Base-by-base conservation (phyloP, 2,329 filamentous ascomycete species). In the Aspergillus sp. region DNA sequence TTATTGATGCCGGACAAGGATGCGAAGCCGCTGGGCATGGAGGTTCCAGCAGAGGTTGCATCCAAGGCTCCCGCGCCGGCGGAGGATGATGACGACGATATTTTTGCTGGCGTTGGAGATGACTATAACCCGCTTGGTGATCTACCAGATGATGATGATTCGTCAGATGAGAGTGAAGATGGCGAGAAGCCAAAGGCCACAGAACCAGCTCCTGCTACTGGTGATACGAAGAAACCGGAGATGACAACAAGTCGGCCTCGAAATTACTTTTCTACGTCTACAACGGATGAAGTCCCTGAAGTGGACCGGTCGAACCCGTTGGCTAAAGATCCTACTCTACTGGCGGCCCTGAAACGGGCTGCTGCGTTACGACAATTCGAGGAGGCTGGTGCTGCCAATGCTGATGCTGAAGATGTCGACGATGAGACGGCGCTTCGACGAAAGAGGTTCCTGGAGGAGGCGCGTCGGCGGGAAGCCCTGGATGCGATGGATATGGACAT, bases 401-500 rank as follows among this genome's bases (percentile, higher is more conserved):
- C 72, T 12, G 79, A 83, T 62, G 82, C 57, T 7, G 65, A 61
- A 12, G 67, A 76, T 61, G 77, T 79, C 5, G 85, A 85, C 2
- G 84, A 87, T 65, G 86, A 86, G 1, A 85, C 87, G 63, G 85
- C 89, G 63, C 87, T 88, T 53, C 88, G 89, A 7, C 86, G 89
- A 55, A 89, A 87, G 74, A 89, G 86, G 65, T 90, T 97, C 80
- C 81, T 97, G 5, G 82, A 88, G 68, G 84, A 84, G 61, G 86
- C 81, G 9, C 73, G 71, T 48, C 74, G 75, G 9, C 79, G 79
- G n/a, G 78, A 88, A 58, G 89, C 91, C 67, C 86, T 93, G 51
- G 94, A 98, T 73, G 87, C 92, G 51, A 88, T 94, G 59, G 94
- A 99, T 77, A 85, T 99, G 78, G 95, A 99, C 71, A 86, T 98